phyloP scores from a whole-genome alignment of 164 flowering plant species.

The Houttuynia cordata region DNA sequence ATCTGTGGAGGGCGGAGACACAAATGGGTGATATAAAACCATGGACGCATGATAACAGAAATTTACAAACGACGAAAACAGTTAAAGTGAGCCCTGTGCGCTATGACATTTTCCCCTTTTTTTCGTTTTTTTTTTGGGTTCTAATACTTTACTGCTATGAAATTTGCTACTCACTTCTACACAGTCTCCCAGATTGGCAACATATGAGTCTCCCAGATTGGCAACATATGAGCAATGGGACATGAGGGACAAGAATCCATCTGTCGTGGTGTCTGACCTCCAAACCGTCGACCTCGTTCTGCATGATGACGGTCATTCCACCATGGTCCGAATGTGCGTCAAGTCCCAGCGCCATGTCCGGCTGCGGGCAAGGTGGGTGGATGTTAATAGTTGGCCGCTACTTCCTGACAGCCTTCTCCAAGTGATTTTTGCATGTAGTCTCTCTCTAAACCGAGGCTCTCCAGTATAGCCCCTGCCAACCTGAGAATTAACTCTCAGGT shows the following conservation, averaged over 20 bases:
- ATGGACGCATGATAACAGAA: no score
- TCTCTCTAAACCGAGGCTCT: conserved; percentile 15
- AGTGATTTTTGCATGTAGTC: conserved; percentile 14
- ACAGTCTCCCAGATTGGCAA: conserved; percentile 23
- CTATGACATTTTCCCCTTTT: no score
- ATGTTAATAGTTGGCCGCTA: conserved; percentile 23
- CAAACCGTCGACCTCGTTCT: conserved; percentile 20
- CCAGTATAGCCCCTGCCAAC: conserved; percentile 14
- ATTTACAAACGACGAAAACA: no score
- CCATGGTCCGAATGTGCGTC: conserved; percentile 25
- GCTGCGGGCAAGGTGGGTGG: conserved; percentile 25
- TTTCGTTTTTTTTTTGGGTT: no score
- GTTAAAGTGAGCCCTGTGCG: no score
- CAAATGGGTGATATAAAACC: no score
- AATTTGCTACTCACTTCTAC: conserved; percentile 22
- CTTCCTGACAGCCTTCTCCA: conserved; percentile 18
- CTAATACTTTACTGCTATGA: no score
- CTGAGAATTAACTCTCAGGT: conserved; percentile 11
- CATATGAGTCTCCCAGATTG: conserved; percentile 15
- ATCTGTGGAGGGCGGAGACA: background rate
- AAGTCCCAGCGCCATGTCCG: conserved; percentile 16
- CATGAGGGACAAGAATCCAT: conserved; percentile 11
- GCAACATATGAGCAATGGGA: no score
- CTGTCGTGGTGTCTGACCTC: conserved; percentile 13
- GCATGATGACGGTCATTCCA: conserved; percentile 17